These are phyloP conservation scores for Austroboletus sp. DNA, from an alignment of 1,284 basidiomycete genomes.

Conservation along the genomic window DNA sequence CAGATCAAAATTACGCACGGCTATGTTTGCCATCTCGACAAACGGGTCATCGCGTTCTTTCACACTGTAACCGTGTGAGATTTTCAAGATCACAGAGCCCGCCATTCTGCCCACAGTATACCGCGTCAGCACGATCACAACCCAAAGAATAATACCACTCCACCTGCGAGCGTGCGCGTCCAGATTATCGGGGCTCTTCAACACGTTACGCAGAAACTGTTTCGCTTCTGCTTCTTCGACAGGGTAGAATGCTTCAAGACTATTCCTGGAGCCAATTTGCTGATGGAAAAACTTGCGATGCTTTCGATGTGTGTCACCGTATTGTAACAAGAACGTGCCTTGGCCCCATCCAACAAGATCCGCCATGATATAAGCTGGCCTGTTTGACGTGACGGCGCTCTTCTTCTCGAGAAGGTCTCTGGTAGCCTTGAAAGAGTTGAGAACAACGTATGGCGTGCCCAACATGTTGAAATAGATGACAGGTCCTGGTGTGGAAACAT, in stretches of 20 bases:
- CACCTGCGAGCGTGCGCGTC: too few species aligned
- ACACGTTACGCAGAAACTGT: too few species aligned
- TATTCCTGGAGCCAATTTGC: slow-evolving; percentile 21
- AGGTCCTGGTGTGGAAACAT: slow-evolving; percentile 25
- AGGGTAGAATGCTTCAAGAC: slow-evolving; percentile 7
- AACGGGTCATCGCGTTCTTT: too few species aligned
- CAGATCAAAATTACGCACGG: slow-evolving; percentile 11
- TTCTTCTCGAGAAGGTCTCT: slow-evolving; percentile 23
- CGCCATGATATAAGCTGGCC: slow-evolving; percentile 18
- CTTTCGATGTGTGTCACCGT: slow-evolving; percentile 18
- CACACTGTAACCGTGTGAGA: slow-evolving; percentile 20
- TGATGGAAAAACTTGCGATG: slow-evolving; percentile 17
- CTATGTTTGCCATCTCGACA: slow-evolving; percentile 15
- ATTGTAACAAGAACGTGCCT: slow-evolving; percentile 15
- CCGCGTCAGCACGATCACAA: background rate
- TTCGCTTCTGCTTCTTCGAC: slow-evolving; percentile 9
- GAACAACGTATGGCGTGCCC: too few species aligned
- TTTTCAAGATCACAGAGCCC: slow-evolving; percentile 10
- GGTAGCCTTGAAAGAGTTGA: background rate
- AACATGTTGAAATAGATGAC: background rate
- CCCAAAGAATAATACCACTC: too few species aligned
- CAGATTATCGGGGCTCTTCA: too few species aligned
- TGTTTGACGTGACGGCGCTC: slow-evolving; percentile 16
- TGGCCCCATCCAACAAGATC: slow-evolving; percentile 25
- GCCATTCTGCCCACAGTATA: slow-evolving; percentile 1